Evolutionary conservation across 2,329 filamentous ascomycete species (phyloP).

Genomic region (Bipolaris bicolor): DNA sequence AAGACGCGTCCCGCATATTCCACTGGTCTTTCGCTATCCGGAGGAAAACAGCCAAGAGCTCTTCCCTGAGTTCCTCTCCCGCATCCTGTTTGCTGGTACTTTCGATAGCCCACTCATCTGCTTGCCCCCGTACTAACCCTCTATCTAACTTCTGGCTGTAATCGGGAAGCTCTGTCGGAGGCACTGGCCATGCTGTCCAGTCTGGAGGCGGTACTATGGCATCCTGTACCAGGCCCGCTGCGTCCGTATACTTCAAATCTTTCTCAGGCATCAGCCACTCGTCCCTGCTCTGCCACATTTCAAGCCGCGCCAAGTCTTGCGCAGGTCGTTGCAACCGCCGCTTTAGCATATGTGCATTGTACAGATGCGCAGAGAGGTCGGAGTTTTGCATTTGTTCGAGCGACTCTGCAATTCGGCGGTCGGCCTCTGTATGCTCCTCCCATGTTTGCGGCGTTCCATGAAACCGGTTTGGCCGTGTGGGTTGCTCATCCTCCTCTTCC

Average conservation of each 20-base stretch:
- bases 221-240: slow-evolving; percentile 34
- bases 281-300: slow-evolving; percentile 50
- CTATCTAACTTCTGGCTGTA: slow-evolving; percentile 54
- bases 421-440: slow-evolving; percentile 65
- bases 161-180: slow-evolving; percentile 65
- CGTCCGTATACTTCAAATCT: slow-evolving; percentile 36
- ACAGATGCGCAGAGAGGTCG: slow-evolving; percentile 78
- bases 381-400: slow-evolving; percentile 67
- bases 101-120: slow-evolving; percentile 61
- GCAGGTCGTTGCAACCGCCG: slow-evolving; percentile 44
- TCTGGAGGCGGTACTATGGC: slow-evolving; percentile 56
- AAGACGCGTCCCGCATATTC: slow-evolving; percentile 47
- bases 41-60: slow-evolving; percentile 70
- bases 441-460: slow-evolving; percentile 71
- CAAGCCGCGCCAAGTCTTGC: slow-evolving; percentile 21
- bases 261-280: slow-evolving; percentile 47
- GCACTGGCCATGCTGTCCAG: slow-evolving; percentile 90
- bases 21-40: slow-evolving; percentile 70
- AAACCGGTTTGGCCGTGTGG: slow-evolving; percentile 69
- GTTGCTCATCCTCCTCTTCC: slow-evolving; percentile 11
- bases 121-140: slow-evolving; percentile 47
- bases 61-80: slow-evolving; percentile 71
- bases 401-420: slow-evolving; percentile 67
- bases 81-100: slow-evolving; percentile 54
- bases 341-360: slow-evolving; percentile 76